These are phyloP conservation scores for Discostella stelligeroides DNA, from an alignment of 108 stramenopile species.

Conservation along the genomic window DNA sequence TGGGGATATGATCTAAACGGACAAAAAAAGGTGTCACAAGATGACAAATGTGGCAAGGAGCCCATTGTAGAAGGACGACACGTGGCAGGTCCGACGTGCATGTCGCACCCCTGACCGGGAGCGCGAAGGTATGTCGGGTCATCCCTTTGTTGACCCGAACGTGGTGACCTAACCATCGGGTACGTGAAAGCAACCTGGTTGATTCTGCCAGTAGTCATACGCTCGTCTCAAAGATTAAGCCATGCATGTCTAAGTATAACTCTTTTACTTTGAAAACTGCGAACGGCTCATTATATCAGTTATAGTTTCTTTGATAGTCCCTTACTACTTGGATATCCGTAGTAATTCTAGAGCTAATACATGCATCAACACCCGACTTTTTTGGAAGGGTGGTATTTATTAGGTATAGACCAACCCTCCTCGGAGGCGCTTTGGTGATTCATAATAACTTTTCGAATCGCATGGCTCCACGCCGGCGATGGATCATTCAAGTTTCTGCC, in stretches of 20 bases:
- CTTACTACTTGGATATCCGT: conserved; percentile 98
- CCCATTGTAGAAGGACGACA: too few species aligned
- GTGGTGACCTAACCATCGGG: conserved; percentile 25
- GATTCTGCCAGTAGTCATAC: conserved; percentile 99
- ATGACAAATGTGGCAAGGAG: too few species aligned
- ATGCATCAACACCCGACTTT: conserved; percentile 89
- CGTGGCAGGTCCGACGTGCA: too few species aligned
- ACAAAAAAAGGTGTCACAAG: too few species aligned
- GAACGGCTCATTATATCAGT: conserved; percentile 99
- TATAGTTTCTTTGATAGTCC: conserved; percentile 99
- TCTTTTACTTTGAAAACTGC: conserved; percentile 88
- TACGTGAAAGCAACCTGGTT: conserved; percentile 94
- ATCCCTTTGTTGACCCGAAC: conserved; percentile 3
- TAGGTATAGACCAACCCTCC: conserved; percentile 95
- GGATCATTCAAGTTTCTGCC: conserved; percentile 97
- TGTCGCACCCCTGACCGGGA: too few species aligned
- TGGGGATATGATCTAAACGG: too few species aligned
- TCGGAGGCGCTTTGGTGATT: conserved; percentile 91
- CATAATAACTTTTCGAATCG: conserved; percentile 95
- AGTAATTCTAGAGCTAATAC: conserved; percentile 99
- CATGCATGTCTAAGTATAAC: conserved; percentile 99
- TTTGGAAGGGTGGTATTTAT: conserved; percentile 90
- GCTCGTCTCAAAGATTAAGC: conserved; percentile 99
- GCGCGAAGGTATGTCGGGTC: not conserved
- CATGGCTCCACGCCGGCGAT: conserved; percentile 77